A percentile compares a stretch with the other conserved stretches of the same genome.
phyloP scores from a whole-genome alignment of 2,329 filamentous ascomycete species.

The Trichoderma lentiforme region DNA sequence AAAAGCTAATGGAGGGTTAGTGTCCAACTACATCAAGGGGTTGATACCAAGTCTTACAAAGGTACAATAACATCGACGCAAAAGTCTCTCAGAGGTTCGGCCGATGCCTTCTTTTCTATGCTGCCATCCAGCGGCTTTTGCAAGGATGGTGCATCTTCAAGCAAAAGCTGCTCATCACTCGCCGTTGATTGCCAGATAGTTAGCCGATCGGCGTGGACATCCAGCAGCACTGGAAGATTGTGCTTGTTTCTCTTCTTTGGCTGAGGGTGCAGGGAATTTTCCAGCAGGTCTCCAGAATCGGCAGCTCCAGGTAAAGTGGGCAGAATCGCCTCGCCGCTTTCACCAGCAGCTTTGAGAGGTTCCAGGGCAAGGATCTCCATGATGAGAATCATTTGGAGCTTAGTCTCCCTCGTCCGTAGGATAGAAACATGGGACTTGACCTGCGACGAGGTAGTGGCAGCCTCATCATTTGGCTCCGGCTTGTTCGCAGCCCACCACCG shows the following conservation, averaged over 20 bases:
- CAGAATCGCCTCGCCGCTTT: slow-evolving; percentile 44
- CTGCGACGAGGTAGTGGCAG: slow-evolving; percentile 46
- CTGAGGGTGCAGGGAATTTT: slow-evolving; percentile 27
- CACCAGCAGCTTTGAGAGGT: slow-evolving; percentile 42
- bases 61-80: slow-evolving; percentile 78
- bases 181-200: slow-evolving; percentile 82
- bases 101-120: slow-evolving; percentile 40
- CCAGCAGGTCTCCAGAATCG: slow-evolving; percentile 25
- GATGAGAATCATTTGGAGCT: slow-evolving; percentile 76
- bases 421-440: slow-evolving; percentile 62
- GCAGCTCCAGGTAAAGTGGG: slow-evolving; percentile 42
- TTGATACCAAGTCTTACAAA: slow-evolving; percentile 52
- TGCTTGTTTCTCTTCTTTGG: slow-evolving; percentile 59
- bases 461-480: slow-evolving; percentile 49
- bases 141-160: slow-evolving; percentile 47
- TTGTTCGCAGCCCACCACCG: slow-evolving; percentile 67
- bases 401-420: slow-evolving; percentile 71
- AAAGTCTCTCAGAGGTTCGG: slow-evolving; percentile 70
- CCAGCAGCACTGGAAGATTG: slow-evolving; percentile 63
- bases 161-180: slow-evolving; percentile 52
- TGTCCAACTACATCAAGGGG: background rate
- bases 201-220: slow-evolving; percentile 71
- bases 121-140: slow-evolving; percentile 33
- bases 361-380: slow-evolving; percentile 74
- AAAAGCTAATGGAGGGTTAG: slow-evolving; percentile 58